Percentiles rank a stretch among this genome's conserved stretches.
Evolutionary conservation across 495 filamentous ascomycete genomes (phyloP).

Genomic region (Mycothermus thermophilus): DNA sequence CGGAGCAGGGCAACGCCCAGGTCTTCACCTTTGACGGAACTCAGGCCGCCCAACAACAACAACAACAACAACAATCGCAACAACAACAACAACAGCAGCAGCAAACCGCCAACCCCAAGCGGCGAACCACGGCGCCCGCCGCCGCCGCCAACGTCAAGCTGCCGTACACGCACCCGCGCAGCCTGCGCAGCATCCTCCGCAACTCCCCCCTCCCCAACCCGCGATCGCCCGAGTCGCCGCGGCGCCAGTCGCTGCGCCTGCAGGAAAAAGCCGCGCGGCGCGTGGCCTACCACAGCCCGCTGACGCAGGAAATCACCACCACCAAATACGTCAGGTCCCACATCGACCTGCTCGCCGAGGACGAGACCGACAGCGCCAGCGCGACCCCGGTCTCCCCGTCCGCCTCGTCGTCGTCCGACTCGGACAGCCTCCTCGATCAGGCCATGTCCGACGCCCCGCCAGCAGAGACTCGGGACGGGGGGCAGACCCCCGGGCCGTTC

Average conservation of each 20-base stretch:
- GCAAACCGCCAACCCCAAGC: conserved; percentile 18
- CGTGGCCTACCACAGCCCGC: conserved; percentile 41
- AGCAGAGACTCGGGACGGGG: conserved; percentile 35
- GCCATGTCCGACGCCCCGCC: conserved; percentile 31
- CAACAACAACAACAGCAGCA: conserved; percentile 10
- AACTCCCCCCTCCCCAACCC: conserved; percentile 52
- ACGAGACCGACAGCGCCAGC: no score
- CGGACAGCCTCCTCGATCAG: conserved; percentile 28
- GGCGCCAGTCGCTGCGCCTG: conserved; percentile 33
- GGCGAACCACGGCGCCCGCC: conserved; percentile 24
- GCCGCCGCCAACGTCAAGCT: conserved; percentile 13
- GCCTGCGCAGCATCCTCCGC: conserved; percentile 59
- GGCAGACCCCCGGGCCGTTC: conserved; percentile 42
- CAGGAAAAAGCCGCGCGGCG: conserved; percentile 32
- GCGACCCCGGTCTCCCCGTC: conserved; percentile 34
- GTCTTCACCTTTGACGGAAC: conserved; percentile 25
- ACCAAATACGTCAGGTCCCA: conserved; percentile 41
- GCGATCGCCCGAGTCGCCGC: conserved; percentile 31
- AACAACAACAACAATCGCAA: conserved; percentile 1
- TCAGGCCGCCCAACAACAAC: not conserved
- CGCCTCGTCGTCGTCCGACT: conserved; percentile 8
- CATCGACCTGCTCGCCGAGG: conserved; percentile 39
- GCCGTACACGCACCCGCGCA: conserved; percentile 53
- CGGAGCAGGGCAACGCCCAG: conserved; percentile 22
- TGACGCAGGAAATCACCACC: conserved; percentile 42